Evolutionary conservation across 176 grass and related monocot species (phyloP), one percentile per base, ranked within the genome.

Genomic region (Aegilops longissima): DNA sequence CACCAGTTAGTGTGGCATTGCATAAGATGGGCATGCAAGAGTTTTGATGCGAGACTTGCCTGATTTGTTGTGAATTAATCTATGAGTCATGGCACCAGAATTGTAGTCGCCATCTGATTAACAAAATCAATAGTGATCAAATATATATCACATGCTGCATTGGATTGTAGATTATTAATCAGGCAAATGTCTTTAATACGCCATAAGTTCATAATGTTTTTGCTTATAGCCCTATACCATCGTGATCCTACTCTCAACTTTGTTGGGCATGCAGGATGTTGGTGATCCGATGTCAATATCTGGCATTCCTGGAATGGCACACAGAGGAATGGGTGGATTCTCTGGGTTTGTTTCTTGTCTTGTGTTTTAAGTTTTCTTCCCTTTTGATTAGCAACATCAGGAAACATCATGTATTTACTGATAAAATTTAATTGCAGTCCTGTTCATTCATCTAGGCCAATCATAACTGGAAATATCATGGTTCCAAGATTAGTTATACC

Each of bases 401-500:
- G 11, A 69, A 80, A 38, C 45, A 45, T 81, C 67, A 18, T 87
- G 33, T 40, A 25, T 81, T 49, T 65, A 86, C 39, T 18, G 21
- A 56, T 21, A 34, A 33, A 40, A 65, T 89, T n/a, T 80, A 24
- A 38, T 77, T 86, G 81, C 80, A 93, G 92, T 89, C 79, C 89
- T 87, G 88, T 76, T 80, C 94, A 94, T 80, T 78, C 92, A 87
- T 73, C 88, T 36, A 56, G 92, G 70, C 86, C 88, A 75, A 87
- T 82, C 79, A 82, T 93, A 86, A 91, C 92, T 81, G 88, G 90
- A 62, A 94, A 96, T 93, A 78, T 96, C 78, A 78, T 94, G 70
- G 92, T 99, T 88, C 97, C 94, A 77, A 90, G 85, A 87, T 80
- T 83, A 89, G 5, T 90, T 66, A 78, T 94, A 77, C 92, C 85